Percentiles rank a stretch among this genome's conserved stretches.
phyloP scores from a whole-genome alignment of 257 asterid genomes.

The Nicotiana paniculata region DNA sequence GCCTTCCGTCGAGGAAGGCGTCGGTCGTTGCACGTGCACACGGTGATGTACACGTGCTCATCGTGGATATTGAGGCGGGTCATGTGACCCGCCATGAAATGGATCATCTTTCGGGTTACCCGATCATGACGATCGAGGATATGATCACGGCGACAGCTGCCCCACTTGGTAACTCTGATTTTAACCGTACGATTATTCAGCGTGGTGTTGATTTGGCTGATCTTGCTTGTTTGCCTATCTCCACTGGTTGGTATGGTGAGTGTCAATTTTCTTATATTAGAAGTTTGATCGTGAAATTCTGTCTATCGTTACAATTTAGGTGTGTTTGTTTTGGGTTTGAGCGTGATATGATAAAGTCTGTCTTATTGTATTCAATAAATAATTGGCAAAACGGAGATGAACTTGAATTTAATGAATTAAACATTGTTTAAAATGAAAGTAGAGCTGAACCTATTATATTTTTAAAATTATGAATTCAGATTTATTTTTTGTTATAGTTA shows the following conservation, averaged over 20 bases:
- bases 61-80: constrained; percentile 48
- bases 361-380: too few species aligned
- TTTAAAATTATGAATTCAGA: too few species aligned
- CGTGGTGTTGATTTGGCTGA: constrained; percentile 83
- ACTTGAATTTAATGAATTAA: too few species aligned
- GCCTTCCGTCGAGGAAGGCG: constrained; percentile 63
- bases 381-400: too few species aligned
- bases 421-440: too few species aligned
- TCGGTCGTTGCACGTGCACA: constrained; percentile 69
- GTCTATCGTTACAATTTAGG: too few species aligned
- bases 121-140: constrained; percentile 85
- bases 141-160: constrained; percentile 69
- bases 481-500: too few species aligned
- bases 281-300: too few species aligned
- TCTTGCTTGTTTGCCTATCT: constrained; percentile 76
- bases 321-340: too few species aligned
- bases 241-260: constrained; percentile 90
- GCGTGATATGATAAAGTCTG: too few species aligned
- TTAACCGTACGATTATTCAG: constrained; percentile 69
- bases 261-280: not conserved
- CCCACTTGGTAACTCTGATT: constrained; percentile 59
- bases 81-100: constrained; percentile 36
- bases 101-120: constrained; percentile 56
- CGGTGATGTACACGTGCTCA: constrained; percentile 45
- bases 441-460: too few species aligned